Evolutionary conservation across 176 grass and related monocot species (phyloP).

Genomic region (Secale cereale): DNA sequence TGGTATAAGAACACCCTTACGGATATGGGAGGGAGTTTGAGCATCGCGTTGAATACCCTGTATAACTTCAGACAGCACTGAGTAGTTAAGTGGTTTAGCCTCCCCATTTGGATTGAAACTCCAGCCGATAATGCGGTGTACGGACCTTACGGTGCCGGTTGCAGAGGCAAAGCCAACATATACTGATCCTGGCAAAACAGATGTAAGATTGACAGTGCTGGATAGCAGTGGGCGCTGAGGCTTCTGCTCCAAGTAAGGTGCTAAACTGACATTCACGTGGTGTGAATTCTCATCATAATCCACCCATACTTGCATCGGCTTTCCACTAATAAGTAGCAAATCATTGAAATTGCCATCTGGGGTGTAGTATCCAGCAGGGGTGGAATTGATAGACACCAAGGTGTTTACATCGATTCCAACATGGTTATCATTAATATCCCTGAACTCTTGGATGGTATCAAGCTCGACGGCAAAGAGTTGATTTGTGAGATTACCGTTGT

Average conservation of each 20-base stretch:
- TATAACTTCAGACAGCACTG: not conserved
- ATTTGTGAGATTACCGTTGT: not conserved
- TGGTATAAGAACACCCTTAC: not conserved
- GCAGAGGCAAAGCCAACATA: not conserved
- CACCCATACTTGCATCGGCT: constrained; percentile 38
- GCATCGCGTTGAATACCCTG: not conserved
- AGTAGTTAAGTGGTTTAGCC: not conserved
- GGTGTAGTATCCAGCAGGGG: not conserved
- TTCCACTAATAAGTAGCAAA: not conserved
- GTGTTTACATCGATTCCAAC: constrained; percentile 22
- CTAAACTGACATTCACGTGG: not conserved
- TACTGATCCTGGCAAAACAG: not conserved
- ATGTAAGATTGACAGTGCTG: not conserved
- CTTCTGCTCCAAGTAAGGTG: not conserved
- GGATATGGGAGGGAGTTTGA: not conserved
- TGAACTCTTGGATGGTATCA: constrained; percentile 10
- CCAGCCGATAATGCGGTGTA: not conserved
- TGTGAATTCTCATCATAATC: not conserved
- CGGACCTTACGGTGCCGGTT: not conserved
- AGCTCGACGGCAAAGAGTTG: constrained; percentile 24
- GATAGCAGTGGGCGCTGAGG: not conserved
- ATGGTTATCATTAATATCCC: not conserved
- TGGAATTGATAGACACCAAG: not conserved
- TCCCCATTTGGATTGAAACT: not conserved
- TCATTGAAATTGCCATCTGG: not conserved